Evolutionary conservation across 352 stramenopile species (phyloP), one percentile per base, ranked within the genome.

Genomic region (Phytophthora capsici): DNA sequence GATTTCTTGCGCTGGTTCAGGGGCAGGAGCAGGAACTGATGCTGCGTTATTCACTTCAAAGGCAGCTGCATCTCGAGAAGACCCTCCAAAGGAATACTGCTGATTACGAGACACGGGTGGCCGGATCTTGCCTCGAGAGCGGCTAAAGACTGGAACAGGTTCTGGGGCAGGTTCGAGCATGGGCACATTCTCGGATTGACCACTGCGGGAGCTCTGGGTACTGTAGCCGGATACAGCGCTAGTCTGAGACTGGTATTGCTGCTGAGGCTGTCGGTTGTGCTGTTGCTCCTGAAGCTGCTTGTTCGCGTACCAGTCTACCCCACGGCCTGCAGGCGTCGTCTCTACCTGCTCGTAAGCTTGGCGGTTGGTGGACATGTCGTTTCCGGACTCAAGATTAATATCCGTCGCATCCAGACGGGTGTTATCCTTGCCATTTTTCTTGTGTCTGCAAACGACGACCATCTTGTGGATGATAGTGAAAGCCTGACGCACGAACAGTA

Each of bases 391-490:
- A n/a, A 88, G 69, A 38, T 86, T 84, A 45, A 86, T 88, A 32
- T 76, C 71, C 2, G 73, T 82, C 13, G 66, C 53, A 28, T 76
- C 57, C 37, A 73, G 36, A 17, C 56, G 47, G 13, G 50, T 52
- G 26, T 57, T 63, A 13, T 80, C 50, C 17, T 71, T 66, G 45
- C 69, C 71, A 20, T 82, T 65, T 55, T 86, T 80, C 66, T 86
- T 84, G 70, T 77, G 66, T 9, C 70, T 62, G 44, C 73, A 77
- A 16, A 63, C 66, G 17, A 78, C 41, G 19, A 81, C n/a, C 62
- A 93, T 60, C 57, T 94, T 94, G 63, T 84, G 80, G 26, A 88
- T 69, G 58, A 91, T 91, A 23, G 86, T 75, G 75, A 93, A 95
- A 14, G 77, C 72, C 66, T 95, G 87, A 1, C 87, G 84, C 20